A percentile compares a stretch with the other conserved stretches of the same genome.
These are phyloP conservation scores for Malassezia japonica DNA, from an alignment of 1,284 basidiomycete genomes.

Conservation along the genomic window DNA sequence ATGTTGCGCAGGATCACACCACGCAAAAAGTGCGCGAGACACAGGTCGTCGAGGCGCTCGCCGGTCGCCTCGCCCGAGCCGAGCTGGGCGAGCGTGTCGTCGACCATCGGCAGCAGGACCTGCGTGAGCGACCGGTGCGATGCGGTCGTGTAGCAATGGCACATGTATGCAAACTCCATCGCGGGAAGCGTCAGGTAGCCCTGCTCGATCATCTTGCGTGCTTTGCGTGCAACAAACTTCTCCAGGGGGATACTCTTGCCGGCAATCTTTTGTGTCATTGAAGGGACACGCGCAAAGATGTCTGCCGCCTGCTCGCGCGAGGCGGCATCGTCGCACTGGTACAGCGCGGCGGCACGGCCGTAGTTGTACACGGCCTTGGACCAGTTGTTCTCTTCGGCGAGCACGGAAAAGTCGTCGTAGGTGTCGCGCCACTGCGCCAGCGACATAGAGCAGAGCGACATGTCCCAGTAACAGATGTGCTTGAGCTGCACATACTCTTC, in stretches of 20 bases:
- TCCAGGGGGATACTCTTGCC: slow-evolving; percentile 47
- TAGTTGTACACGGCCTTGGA: slow-evolving; percentile 46
- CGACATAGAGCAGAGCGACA: slow-evolving; percentile 42
- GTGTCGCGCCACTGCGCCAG: slow-evolving; percentile 34
- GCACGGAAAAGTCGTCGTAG: slow-evolving; percentile 28
- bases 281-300: slow-evolving; percentile 31
- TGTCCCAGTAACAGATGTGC: slow-evolving; percentile 47
- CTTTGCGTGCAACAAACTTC: slow-evolving; percentile 44
- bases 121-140: slow-evolving; percentile 29
- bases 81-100: slow-evolving; percentile 28
- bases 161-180: slow-evolving; percentile 44
- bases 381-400: slow-evolving; percentile 45
- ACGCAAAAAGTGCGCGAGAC: slow-evolving; percentile 43
- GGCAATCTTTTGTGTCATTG: slow-evolving; percentile 42
- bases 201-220: slow-evolving; percentile 38
- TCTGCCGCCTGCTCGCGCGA: slow-evolving; percentile 23
- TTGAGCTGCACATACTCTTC: slow-evolving; percentile 46
- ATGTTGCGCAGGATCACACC: slow-evolving; percentile 43
- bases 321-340: slow-evolving; percentile 21
- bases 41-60: slow-evolving; percentile 39
- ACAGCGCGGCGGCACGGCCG: slow-evolving; percentile 32
- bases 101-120: slow-evolving; percentile 29
- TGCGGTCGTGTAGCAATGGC: slow-evolving; percentile 44
- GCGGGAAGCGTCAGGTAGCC: slow-evolving; percentile 35
- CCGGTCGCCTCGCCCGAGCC: slow-evolving; percentile 22